Conservation (phyloP, 352 stramenopile genomes). For the Bremia lactucae region DNA sequence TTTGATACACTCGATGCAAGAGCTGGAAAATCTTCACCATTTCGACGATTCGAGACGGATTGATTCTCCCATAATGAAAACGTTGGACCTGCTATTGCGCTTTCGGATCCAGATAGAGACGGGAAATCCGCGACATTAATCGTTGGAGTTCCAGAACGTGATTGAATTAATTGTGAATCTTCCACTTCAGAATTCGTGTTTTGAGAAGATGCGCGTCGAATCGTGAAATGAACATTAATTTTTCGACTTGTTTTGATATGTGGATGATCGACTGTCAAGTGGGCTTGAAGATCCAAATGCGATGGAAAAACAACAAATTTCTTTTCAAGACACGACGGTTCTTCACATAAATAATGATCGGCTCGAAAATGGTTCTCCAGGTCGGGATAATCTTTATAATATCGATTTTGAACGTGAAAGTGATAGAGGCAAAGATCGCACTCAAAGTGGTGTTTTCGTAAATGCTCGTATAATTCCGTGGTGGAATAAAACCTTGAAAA, state of each 20-base stretch:
- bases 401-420: conserved; percentile 72
- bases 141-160: conserved; percentile 21
- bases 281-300: conserved; percentile 76
- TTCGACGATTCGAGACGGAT: conserved; percentile 28
- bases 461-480: conserved; percentile 79
- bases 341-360: conserved; percentile 85
- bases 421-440: conserved; percentile 84
- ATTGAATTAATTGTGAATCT: conserved; percentile 37
- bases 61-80: conserved; percentile 65
- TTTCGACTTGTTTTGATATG: conserved; percentile 78
- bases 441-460: conserved; percentile 88
- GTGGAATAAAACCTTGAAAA: conserved; percentile 82
- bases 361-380: conserved; percentile 85
- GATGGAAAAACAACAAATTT: conserved; percentile 88
- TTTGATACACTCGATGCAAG: conserved; percentile 22
- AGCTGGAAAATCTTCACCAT: conserved; percentile 59
- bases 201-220: conserved; percentile 41
- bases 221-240: conserved; percentile 81
- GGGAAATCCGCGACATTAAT: conserved; percentile 85
- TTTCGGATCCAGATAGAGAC: conserved; percentile 41
- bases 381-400: conserved; percentile 89
- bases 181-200: conserved; percentile 43
- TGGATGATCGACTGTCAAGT: conserved; percentile 75
- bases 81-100: conserved; percentile 16
- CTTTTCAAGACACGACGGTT: conserved; percentile 61